Percentiles rank a stretch among this genome's conserved stretches.
These are phyloP conservation scores for Verruconis gallopava DNA, from an alignment of 2,329 filamentous ascomycete species.

Conservation along the genomic window DNA sequence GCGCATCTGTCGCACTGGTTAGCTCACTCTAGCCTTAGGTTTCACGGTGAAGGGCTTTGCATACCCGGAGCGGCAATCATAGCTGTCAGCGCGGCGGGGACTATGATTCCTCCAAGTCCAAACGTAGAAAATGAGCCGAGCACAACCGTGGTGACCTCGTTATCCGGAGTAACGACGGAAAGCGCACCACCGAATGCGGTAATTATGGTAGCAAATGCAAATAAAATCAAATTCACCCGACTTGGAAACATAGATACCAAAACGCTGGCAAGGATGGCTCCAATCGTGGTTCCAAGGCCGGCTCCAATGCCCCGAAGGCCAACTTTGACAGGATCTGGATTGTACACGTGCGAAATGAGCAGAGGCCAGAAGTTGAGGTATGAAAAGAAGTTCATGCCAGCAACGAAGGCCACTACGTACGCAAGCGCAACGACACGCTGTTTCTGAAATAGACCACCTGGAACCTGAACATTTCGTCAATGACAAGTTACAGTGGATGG, in stretches of 20 bases:
- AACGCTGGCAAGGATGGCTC: constrained; percentile 21
- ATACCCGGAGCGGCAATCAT: constrained; percentile 8
- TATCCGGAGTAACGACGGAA: constrained; percentile 20
- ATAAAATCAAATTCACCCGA: constrained; percentile 18
- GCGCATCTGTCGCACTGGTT: constrained; percentile 15
- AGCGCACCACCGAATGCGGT: constrained; percentile 21
- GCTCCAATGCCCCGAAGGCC: constrained; percentile 20
- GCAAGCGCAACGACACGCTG: constrained; percentile 21
- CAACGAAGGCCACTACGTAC: constrained; percentile 23
- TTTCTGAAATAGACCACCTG: constrained; percentile 22
- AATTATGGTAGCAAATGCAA: constrained; percentile 21
- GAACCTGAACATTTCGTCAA: no score
- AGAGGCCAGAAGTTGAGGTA: constrained; percentile 23
- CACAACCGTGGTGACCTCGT: constrained; percentile 18
- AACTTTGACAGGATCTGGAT: constrained; percentile 20
- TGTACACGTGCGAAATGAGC: constrained; percentile 19
- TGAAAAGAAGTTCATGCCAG: constrained; percentile 21
- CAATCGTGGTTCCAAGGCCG: constrained; percentile 18
- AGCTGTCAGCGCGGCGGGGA: constrained; percentile 22
- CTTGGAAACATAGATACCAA: constrained; percentile 16
- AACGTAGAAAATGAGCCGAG: constrained; percentile 23
- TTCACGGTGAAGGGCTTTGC: constrained; percentile 13
- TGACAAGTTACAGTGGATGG: no score
- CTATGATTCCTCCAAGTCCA: constrained; percentile 25
- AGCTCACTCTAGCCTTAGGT: constrained; percentile 19